Base-by-base conservation (phyloP, 108 stramenopile genomes). In the Cyclostephanos invisitatus region DNA sequence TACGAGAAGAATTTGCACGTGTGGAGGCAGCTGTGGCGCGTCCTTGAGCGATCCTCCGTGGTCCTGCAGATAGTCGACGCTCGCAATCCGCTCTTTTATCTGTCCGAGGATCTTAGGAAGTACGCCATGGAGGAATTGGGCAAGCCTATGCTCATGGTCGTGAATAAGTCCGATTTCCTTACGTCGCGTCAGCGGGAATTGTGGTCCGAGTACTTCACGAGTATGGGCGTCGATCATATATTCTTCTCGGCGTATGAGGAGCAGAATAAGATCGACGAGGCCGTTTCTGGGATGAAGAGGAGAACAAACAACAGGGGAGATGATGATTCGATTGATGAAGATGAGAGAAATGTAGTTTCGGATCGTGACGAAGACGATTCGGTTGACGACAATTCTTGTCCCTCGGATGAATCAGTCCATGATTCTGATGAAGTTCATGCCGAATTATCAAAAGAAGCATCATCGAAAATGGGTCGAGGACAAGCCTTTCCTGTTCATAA, bases 1-100 rank as follows among this genome's bases (percentile, higher is more conserved):
- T 99, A 98, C 81, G 99, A 99, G 84, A 98, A 98, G 88, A 99
- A 99, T 81, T 47, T 99, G 9, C 94, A 99, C 55, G 97, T 98
- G 28, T 99, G 99, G 99, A 75, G 97, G 17, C 99, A 99, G 83
- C 83, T 99, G 9, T 99, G 99, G 99, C 84, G 99, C 17, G 98
- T 98, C 10, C 65, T 97, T 68, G 99, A 99, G 73, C 84, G 97
- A 66, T 94, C 90, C 42, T 85, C 95, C 46, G 85, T 96, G 53
- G 77, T 99, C 50, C 73, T 97, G 21, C 98, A 98, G 70, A 88
- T 99, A 58, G 98, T 99, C 10, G 99, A 99, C 75, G 98, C 95
- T 8, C 82, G 99, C 62, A 97, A 98, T 88, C 98, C 98, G 3
- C 62, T 97, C 18, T 94, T 99, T 70, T 99, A 98, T 78, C 79